These are phyloP conservation scores for Exserohilum turcica DNA, from an alignment of 2,329 filamentous ascomycete species.

Conservation along the genomic window DNA sequence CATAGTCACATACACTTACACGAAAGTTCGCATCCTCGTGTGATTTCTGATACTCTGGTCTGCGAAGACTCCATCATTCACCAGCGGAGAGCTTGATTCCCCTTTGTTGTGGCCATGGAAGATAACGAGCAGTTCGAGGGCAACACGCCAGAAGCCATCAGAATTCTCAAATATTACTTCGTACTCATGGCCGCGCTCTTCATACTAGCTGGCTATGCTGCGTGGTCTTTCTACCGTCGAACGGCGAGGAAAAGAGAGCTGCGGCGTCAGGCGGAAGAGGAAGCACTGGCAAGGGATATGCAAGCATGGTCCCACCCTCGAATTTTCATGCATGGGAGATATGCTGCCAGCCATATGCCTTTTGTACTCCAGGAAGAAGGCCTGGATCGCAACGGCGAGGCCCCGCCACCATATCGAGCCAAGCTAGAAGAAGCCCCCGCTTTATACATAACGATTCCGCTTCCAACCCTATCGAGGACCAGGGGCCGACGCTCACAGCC, in stretches of 20 bases:
- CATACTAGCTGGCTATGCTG: slow-evolving; percentile 48
- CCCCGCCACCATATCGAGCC: slow-evolving; percentile 65
- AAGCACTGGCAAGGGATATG: slow-evolving; percentile 45
- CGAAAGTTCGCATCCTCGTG: not conserved
- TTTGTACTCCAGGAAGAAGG: slow-evolving; percentile 57
- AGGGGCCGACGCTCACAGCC: slow-evolving; percentile 39
- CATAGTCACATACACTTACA: not conserved
- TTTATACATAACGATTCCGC: slow-evolving; percentile 39
- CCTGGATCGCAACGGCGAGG: slow-evolving; percentile 67
- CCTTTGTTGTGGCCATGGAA: not conserved
- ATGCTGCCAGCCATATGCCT: slow-evolving; percentile 23
- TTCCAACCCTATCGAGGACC: slow-evolving; percentile 48
- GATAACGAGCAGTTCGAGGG: not conserved
- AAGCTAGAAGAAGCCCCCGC: slow-evolving; percentile 35
- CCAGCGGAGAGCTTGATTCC: not conserved
- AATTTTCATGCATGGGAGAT: slow-evolving; percentile 37
- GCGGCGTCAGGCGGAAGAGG: slow-evolving; percentile 34
- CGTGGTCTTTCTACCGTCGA: slow-evolving; percentile 54
- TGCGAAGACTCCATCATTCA: not conserved
- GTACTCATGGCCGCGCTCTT: slow-evolving; percentile 62
- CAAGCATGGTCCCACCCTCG: slow-evolving; percentile 42
- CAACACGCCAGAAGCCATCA: not conserved
- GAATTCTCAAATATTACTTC: slow-evolving; percentile 57
- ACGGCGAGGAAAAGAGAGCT: slow-evolving; percentile 43
- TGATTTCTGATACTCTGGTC: not conserved